phyloP scores from a whole-genome alignment of 495 filamentous ascomycete genomes.

The Bryoglossum gracile region DNA sequence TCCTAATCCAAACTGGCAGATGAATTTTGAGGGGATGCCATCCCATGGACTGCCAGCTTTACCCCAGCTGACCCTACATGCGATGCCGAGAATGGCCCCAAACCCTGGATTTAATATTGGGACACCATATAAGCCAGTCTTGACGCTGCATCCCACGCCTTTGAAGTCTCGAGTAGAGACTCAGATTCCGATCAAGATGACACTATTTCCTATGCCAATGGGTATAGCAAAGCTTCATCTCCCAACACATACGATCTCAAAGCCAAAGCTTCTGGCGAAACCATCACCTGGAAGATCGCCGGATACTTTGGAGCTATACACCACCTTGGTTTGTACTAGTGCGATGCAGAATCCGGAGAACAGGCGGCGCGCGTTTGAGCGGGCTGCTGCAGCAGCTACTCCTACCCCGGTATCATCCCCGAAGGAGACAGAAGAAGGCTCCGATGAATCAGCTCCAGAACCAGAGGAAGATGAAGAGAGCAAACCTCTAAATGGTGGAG shows the following conservation, averaged over 20 bases:
- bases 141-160: conserved; percentile 57
- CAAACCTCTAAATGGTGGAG: conserved; percentile 73
- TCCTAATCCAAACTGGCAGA: conserved; percentile 20
- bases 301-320: conserved; percentile 74
- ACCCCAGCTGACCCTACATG: not conserved
- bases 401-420: not conserved
- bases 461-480: conserved; percentile 50
- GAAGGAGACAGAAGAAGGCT: conserved; percentile 2
- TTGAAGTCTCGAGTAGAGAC: conserved; percentile 91
- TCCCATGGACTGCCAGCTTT: conserved; percentile 10
- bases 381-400: conserved; percentile 42
- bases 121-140: conserved; percentile 30
- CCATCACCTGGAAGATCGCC: conserved; percentile 48
- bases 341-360: conserved; percentile 74
- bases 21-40: conserved; percentile 2
- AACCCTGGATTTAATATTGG: conserved; percentile 7
- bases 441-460: conserved; percentile 6
- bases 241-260: conserved; percentile 81
- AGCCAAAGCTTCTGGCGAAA: conserved; percentile 76
- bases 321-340: conserved; percentile 80
- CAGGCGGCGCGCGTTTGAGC: conserved; percentile 54
- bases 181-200: conserved; percentile 77
- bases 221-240: conserved; percentile 76
- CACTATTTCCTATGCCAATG: conserved; percentile 60
- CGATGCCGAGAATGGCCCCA: conserved; percentile 8